Percentiles rank a stretch among this genome's conserved stretches.
phyloP scores from a whole-genome alignment of 116 monocot genomes.

The Posidonia oceanica region DNA sequence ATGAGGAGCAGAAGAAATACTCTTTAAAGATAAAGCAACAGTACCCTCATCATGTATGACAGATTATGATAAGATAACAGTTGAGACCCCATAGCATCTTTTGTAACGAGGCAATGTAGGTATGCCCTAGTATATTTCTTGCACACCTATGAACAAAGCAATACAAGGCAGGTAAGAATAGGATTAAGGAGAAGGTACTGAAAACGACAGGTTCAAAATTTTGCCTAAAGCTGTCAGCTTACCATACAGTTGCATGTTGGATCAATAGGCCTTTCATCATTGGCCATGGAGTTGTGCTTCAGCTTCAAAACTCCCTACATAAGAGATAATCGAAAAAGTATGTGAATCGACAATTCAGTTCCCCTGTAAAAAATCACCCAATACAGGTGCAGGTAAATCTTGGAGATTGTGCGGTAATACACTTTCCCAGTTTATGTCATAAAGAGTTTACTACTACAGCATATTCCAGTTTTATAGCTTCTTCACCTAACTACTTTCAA shows the following conservation, averaged over 20 bases:
- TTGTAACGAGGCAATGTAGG: slow-evolving; percentile 86
- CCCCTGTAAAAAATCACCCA: too few relatives aligned
- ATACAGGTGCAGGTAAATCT: too few relatives aligned
- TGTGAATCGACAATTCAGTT: background rate
- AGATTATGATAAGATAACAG: slow-evolving; percentile 93
- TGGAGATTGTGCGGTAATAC: too few relatives aligned
- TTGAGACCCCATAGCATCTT: slow-evolving; percentile 97
- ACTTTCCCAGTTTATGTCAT: too few relatives aligned
- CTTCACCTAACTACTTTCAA: too few relatives aligned
- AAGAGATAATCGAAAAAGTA: slow-evolving; percentile 1
- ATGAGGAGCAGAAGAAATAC: background rate
- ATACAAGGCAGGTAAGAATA: background rate
- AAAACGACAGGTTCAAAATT: background rate
- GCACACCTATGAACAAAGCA: slow-evolving; percentile 47
- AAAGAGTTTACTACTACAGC: too few relatives aligned
- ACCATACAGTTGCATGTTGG: slow-evolving; percentile 85
- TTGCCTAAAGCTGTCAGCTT: slow-evolving; percentile 9
- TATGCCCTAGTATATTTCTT: slow-evolving; percentile 91
- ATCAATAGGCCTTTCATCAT: slow-evolving; percentile 87
- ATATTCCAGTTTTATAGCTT: too few relatives aligned
- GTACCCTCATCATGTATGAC: slow-evolving; percentile 72
- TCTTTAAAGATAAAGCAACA: background rate
- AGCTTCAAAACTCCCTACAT: slow-evolving; percentile 82
- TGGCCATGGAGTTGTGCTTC: slow-evolving; percentile 80
- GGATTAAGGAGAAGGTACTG: background rate